Base-by-base conservation (phyloP, 2,329 filamentous ascomycete genomes). In the Colletotrichum falcatum region DNA sequence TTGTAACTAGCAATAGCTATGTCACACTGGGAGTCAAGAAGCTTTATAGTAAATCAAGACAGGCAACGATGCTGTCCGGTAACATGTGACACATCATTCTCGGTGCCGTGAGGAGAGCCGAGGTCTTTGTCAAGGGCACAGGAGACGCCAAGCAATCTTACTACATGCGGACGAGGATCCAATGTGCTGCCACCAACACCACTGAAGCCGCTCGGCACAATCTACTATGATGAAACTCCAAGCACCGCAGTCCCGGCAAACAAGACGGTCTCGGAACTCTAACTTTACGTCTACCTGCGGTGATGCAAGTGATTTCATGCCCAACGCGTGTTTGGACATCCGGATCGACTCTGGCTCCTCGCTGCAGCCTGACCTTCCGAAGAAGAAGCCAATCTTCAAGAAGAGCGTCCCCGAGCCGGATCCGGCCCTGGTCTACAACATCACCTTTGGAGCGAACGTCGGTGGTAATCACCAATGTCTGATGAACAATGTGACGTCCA, bases 401-500 rank as follows among this genome's bases (percentile, higher is more conserved):
- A 68, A 71, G n/a, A 53, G 37, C 5, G 48, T 68, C 14, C 23
- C 58, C 5, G 48, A 67, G 26, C 58, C 68, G 0, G 68, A 71
- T n/a, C 20, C 68, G 23, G 63, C 58, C 6, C 30, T 67, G 7
- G 42, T 59, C 30, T 61, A 62, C 58, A 23, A 62, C 3, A 59
- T 71, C n/a, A 54, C 44, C 0, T 71, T 62, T 37, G 23, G n/a
- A 35, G 8, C 26, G 4, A 71, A 71, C 48, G 66, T 55, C 3
- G 61, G 39, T 11, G 69, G 65, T 1, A 71, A 71, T 49, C 48
- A 56, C 9, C 1, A 70, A 8, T 71, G 69, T 65, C 5, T 51
- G 1, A 65, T 71, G 69, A 71, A 71, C 14, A 55, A 60, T 11
- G 61, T 71, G 7, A 60, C 65, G 2, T 71, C 70, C 60, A n/a